phyloP scores from a whole-genome alignment of 176 grass and related monocot species.

The Raddia distichophylla region DNA sequence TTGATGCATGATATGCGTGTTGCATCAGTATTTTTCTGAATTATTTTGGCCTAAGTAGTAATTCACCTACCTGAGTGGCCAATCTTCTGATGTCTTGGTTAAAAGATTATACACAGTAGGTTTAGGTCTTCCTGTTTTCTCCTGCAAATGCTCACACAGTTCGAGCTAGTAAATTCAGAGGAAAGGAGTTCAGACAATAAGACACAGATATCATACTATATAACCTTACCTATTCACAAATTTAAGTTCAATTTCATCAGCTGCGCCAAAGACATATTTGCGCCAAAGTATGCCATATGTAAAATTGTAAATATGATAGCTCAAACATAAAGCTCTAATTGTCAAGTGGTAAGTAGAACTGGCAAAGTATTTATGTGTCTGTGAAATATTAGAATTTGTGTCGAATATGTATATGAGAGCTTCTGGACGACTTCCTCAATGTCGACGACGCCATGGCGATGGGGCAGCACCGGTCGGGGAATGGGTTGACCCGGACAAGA shows the following conservation, averaged over 20 bases:
- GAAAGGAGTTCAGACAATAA: background rate
- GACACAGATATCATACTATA: background rate
- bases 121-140: constrained; percentile 71
- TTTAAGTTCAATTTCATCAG: constrained; percentile 69
- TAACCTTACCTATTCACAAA: constrained; percentile 61
- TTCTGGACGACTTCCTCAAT: too few relatives aligned
- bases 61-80: constrained; percentile 50
- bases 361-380: background rate
- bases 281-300: constrained; percentile 50
- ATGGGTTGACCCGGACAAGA: too few relatives aligned
- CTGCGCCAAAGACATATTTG: constrained; percentile 58
- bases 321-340: background rate
- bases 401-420: too few relatives aligned
- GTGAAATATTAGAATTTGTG: too few relatives aligned
- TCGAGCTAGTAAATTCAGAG: background rate
- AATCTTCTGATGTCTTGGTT: constrained; percentile 77
- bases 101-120: constrained; percentile 63
- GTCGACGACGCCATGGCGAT: too few relatives aligned
- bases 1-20: background rate
- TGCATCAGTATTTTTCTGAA: background rate
- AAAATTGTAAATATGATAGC: background rate
- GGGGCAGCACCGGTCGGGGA: too few relatives aligned
- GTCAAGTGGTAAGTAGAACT: background rate
- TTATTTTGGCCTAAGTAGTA: background rate
- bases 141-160: constrained; percentile 35